Evolutionary conservation across 2,329 filamentous ascomycete species (phyloP).

Genomic region (Celoporthe dispersa): DNA sequence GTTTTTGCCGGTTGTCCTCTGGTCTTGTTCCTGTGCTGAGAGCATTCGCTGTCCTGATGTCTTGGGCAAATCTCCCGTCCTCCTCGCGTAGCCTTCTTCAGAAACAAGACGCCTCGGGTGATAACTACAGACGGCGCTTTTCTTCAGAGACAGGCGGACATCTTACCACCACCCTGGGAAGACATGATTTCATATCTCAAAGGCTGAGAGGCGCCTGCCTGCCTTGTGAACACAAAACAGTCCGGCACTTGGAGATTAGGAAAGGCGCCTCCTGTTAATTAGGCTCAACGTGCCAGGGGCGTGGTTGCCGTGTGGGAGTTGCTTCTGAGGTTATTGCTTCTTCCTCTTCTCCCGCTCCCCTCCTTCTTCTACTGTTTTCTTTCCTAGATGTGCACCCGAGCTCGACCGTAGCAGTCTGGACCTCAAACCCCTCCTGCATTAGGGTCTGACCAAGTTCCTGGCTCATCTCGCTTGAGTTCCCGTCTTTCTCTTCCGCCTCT

Average conservation of each 20-base stretch:
- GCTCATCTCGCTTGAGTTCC: background rate
- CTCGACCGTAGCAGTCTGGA: background rate
- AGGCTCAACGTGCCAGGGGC: background rate
- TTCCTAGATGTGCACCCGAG: background rate
- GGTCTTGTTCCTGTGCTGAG: background rate
- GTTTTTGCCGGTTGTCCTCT: conserved; percentile 1
- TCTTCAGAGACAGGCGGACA: conserved; percentile 6
- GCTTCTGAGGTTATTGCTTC: background rate
- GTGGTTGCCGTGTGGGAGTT: background rate
- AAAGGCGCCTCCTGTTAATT: background rate
- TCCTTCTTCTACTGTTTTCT: background rate
- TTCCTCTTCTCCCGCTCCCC: too few relatives aligned
- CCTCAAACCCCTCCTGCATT: background rate
- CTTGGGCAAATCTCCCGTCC: conserved; percentile 28
- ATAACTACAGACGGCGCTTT: background rate
- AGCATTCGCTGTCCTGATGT: conserved; percentile 12
- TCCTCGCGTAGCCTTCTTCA: conserved; percentile 10
- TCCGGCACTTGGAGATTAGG: background rate
- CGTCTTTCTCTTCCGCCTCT: background rate
- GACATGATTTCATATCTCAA: background rate
- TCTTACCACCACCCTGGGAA: background rate
- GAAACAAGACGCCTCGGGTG: background rate
- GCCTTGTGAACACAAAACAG: background rate
- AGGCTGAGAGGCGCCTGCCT: background rate
- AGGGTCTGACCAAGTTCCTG: background rate